These are phyloP conservation scores for Penicillium decumbens DNA, from an alignment of 2,329 filamentous ascomycete species.

Conservation along the genomic window DNA sequence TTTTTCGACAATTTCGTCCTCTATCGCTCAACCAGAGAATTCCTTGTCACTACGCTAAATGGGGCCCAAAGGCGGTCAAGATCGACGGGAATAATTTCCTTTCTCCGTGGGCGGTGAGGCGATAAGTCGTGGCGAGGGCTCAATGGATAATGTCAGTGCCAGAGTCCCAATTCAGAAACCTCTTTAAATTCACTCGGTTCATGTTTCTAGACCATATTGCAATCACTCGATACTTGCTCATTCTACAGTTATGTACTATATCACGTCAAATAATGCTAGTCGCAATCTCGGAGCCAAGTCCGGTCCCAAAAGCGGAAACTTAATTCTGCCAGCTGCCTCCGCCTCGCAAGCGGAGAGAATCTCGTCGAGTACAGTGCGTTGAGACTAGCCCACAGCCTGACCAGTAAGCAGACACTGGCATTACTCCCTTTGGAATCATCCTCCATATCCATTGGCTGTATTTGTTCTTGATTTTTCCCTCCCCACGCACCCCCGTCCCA, in stretches of 20 bases:
- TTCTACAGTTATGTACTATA: background rate
- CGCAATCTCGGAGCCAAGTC: conserved; percentile 8
- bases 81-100: background rate
- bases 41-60: too few species aligned
- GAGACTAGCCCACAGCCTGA: conserved; percentile 3
- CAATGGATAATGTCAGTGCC: background rate
- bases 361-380: conserved; percentile 10
- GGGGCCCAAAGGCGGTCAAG: too few species aligned
- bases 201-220: background rate
- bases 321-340: conserved; percentile 33
- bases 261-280: background rate
- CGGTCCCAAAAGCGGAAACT: conserved; percentile 13
- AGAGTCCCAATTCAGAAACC: background rate
- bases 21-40: too few species aligned
- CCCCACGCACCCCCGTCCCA: conserved; percentile 5
- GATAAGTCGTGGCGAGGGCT: background rate
- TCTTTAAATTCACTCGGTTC: background rate
- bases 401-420: conserved; percentile 2
- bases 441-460: conserved; percentile 1
- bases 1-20: too few species aligned
- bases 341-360: conserved; percentile 24
- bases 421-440: conserved; percentile 1
- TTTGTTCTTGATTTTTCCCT: conserved; percentile 1
- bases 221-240: background rate
- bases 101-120: conserved; percentile 22